phyloP scores from a whole-genome alignment of 1,139 yeast species.

The Debaryomyces nepalensis region DNA sequence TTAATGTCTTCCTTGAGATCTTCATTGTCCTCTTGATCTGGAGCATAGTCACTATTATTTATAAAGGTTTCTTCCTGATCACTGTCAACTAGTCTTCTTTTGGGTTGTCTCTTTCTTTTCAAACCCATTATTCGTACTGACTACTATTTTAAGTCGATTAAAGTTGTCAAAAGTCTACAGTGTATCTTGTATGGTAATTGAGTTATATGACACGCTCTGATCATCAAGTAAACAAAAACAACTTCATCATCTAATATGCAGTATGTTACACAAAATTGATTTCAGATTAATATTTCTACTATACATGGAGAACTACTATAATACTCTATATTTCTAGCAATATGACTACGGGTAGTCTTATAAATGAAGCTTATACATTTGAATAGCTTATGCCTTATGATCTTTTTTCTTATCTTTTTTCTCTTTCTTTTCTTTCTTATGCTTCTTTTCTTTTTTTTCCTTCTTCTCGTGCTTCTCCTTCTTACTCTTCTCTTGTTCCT shows the following conservation, averaged over 20 bases:
- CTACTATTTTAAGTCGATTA: neutral
- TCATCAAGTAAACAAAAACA: constrained; percentile 10
- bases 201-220: constrained; percentile 7
- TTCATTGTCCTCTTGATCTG: constrained; percentile 12
- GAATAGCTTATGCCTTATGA: constrained; percentile 11
- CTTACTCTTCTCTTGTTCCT: constrained; percentile 24
- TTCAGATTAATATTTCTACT: constrained; percentile 3
- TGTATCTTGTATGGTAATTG: neutral
- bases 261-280: constrained; percentile 11
- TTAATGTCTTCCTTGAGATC: constrained; percentile 12
- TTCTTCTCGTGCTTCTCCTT: constrained; percentile 25
- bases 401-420: constrained; percentile 27
- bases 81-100: constrained; percentile 17
- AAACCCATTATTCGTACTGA: neutral
- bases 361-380: neutral
- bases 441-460: constrained; percentile 41
- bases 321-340: constrained; percentile 5
- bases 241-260: constrained; percentile 1
- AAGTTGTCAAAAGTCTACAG: neutral
- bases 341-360: neutral
- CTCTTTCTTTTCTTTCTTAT: constrained; percentile 27
- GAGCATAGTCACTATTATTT: constrained; percentile 45
- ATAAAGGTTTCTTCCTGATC: constrained; percentile 37
- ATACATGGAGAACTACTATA: constrained; percentile 11
- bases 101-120: constrained; percentile 26